Conservation (phyloP, 495 filamentous ascomycete species). For the Delitschia confertaspora region DNA sequence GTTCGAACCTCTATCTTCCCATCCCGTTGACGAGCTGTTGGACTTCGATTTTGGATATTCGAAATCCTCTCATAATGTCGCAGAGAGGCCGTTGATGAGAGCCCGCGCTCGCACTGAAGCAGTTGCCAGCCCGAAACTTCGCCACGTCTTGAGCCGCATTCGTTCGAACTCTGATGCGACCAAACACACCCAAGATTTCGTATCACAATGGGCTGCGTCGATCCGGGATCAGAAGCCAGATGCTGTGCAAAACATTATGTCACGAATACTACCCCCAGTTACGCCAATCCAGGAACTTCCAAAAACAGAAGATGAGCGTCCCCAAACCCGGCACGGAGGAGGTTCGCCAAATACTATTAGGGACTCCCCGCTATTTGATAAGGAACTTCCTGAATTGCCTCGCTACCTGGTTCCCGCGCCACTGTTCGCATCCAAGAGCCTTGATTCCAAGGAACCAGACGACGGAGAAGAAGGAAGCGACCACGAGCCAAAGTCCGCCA, state of each 20-base stretch:
- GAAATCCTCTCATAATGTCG: neutral
- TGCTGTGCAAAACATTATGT: no score
- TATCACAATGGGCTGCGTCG: no score
- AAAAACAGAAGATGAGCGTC: constrained; percentile 1
- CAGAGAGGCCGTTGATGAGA: neutral
- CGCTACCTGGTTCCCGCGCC: constrained; percentile 22
- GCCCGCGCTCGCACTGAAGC: neutral
- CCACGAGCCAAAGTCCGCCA: neutral
- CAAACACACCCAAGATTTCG: no score
- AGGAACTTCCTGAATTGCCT: constrained; percentile 24
- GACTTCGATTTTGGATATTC: constrained; percentile 13
- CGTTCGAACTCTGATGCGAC: no score
- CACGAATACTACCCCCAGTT: no score
- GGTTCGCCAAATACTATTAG: no score
- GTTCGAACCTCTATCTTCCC: constrained; percentile 20
- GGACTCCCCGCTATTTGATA: no score
- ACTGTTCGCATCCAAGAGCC: constrained; percentile 11
- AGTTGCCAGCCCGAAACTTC: no score
- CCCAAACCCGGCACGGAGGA: constrained; percentile 13
- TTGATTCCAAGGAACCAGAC: neutral
- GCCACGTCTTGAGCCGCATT: no score
- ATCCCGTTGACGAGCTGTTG: constrained; percentile 13
- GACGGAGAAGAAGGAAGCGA: neutral
- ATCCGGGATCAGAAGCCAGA: no score
- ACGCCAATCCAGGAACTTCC: no score